Percentiles rank a stretch among this genome's conserved stretches.
phyloP scores from a whole-genome alignment of 345 rosid genomes.

The Ceriops tagal region DNA sequence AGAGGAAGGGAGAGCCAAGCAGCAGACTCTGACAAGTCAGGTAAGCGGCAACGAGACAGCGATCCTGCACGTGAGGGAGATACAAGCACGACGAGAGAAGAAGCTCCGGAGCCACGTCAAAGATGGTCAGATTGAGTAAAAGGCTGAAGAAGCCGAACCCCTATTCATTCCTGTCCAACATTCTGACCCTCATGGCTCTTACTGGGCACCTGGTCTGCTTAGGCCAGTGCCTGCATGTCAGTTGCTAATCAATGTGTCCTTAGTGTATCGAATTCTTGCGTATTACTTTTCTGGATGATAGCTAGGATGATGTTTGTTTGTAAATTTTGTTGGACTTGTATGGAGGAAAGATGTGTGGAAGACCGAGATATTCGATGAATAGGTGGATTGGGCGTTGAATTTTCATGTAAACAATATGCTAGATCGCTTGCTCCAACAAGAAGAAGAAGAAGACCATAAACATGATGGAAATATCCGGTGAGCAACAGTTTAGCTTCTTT shows the following conservation, averaged over 20 bases:
- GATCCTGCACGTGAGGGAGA: constrained; percentile 41
- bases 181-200: constrained; percentile 52
- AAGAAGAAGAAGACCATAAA: no score
- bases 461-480: no score
- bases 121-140: constrained; percentile 32
- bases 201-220: constrained; percentile 65
- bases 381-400: no score
- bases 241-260: constrained; percentile 18
- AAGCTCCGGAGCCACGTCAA: neutral
- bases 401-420: no score
- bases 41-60: constrained; percentile 2
- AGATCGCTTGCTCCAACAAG: no score
- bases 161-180: constrained; percentile 55
- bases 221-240: constrained; percentile 39
- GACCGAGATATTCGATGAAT: no score
- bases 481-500: no score
- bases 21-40: constrained; percentile 49
- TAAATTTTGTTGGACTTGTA: no score
- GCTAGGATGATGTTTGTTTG: no score
- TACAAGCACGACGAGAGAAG: neutral
- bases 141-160: constrained; percentile 62
- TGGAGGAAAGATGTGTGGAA: no score
- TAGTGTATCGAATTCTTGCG: no score
- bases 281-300: no score
- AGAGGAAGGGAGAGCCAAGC: constrained; percentile 34